Conservation (phyloP, 345 rosid species). For the Brassica cretica region DNA sequence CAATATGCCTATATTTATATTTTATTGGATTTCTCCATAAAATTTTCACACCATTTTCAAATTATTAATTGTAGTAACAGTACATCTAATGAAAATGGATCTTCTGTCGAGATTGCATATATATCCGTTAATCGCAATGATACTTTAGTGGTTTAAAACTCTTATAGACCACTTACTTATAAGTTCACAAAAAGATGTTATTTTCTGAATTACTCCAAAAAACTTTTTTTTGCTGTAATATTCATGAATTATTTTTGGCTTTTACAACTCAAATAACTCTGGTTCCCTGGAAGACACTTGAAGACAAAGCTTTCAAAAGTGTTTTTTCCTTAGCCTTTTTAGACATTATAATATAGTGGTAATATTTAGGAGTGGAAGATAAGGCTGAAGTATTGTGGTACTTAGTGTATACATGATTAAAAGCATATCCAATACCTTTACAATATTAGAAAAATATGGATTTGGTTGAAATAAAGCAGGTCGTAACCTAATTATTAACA, state of each 20-base stretch:
- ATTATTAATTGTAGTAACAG: neutral
- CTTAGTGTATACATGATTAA: conserved; percentile 15
- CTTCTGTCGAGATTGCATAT: neutral
- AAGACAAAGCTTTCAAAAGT: conserved; percentile 24
- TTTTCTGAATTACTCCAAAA: conserved; percentile 2
- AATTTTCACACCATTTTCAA: neutral
- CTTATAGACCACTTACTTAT: neutral
- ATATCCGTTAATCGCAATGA: neutral
- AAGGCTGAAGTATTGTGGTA: conserved; percentile 34
- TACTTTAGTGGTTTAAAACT: neutral
- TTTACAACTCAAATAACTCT: neutral
- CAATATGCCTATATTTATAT: conserved; percentile 6
- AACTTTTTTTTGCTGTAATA: neutral
- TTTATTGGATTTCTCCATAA: neutral
- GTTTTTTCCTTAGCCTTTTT: neutral
- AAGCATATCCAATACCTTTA: conserved; percentile 24
- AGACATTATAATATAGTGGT: conserved; percentile 7
- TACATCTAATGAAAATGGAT: neutral
- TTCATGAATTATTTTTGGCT: conserved; percentile 7
- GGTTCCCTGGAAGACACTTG: conserved; percentile 31
- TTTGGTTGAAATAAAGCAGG: conserved; percentile 28
- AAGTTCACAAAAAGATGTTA: neutral
- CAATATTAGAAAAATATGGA: conserved; percentile 11
- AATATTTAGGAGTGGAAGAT: conserved; percentile 31
- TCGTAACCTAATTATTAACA: conserved; percentile 37